Base-by-base conservation (phyloP, 257 asterid species). In the Lycium ferocissimum region DNA sequence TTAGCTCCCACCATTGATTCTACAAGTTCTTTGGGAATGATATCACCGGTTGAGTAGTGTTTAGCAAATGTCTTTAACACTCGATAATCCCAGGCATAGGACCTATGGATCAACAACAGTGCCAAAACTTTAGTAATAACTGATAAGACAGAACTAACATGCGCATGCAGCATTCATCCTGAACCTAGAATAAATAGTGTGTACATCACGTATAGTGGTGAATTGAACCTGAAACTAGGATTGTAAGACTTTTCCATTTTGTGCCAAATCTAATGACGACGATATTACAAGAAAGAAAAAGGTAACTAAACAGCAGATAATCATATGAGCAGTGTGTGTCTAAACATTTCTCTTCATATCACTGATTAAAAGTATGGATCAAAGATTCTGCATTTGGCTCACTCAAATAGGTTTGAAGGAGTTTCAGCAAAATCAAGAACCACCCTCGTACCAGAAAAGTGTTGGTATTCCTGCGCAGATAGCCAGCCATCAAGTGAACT, bases 361-460 rank as follows among this genome's bases (percentile, higher is more conserved):
- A 38, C 82, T 78, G 65, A 51, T 53, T 47, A 38, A 59, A 57
- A 66, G 13, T 9, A 45, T 18, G 71, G 49, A 85, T 59, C 56
- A 78, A 85, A 47, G 61, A 35, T 35, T 57, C 12, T 9, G 79
- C 59, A 62, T 22, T 84, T 22, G 76, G 92, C 99, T 91, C 89
- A 96, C 99, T 96, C 98, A 57, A 96, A 92, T 86, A 96, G 97
- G 85, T 94, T 96, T 54, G 99, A 96, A 85, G 99, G 99, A 10
- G 95, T 95, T 88, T 96, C 99, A 57, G 99, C 99, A 85, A 96
- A 92, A 90, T 96, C 99, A 79, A 95, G 95, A 65, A 84, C 90
- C 86, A 91, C 98, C 87, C 99, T 89, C 73, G 98, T 95, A 84
- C 99, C 99, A 12, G 98, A 95, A 87, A 96, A 94, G 89, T 96